These are phyloP conservation scores for Solanum etuberosum DNA, from an alignment of 257 asterid species.

Conservation along the genomic window DNA sequence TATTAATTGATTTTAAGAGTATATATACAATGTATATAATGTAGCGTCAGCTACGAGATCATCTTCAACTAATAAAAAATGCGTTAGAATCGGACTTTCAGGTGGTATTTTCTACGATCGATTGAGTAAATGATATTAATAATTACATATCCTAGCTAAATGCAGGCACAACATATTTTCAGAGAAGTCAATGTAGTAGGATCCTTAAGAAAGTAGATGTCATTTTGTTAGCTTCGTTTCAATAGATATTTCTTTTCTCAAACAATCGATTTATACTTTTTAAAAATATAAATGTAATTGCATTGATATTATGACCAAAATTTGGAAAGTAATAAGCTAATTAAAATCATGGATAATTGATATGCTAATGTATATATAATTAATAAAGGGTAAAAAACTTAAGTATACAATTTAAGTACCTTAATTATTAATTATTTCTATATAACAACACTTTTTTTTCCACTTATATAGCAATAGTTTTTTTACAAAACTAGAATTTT, in stretches of 20 bases:
- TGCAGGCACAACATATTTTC: background rate
- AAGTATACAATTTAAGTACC: too few species aligned
- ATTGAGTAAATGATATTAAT: background rate
- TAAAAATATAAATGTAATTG: background rate
- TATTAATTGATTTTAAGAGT: background rate
- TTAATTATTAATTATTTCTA: too few species aligned
- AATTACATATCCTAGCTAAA: background rate
- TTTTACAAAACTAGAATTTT: too few species aligned
- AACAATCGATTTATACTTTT: background rate
- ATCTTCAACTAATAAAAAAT: background rate
- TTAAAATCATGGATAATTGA: background rate
- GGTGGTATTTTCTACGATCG: background rate
- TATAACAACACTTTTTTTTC: too few species aligned
- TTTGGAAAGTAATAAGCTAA: background rate
- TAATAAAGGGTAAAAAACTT: too few species aligned
- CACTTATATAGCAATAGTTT: too few species aligned
- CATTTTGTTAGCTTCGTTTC: background rate
- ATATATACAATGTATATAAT: background rate
- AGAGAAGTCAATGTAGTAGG: background rate
- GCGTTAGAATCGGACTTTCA: background rate
- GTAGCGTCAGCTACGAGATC: background rate
- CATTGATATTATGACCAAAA: background rate
- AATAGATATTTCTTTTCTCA: background rate
- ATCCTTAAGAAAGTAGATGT: background rate
- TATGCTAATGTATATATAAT: background rate